phyloP scores from a whole-genome alignment of 192 early-diverging fungal species.

The Backusella morwellensis region DNA sequence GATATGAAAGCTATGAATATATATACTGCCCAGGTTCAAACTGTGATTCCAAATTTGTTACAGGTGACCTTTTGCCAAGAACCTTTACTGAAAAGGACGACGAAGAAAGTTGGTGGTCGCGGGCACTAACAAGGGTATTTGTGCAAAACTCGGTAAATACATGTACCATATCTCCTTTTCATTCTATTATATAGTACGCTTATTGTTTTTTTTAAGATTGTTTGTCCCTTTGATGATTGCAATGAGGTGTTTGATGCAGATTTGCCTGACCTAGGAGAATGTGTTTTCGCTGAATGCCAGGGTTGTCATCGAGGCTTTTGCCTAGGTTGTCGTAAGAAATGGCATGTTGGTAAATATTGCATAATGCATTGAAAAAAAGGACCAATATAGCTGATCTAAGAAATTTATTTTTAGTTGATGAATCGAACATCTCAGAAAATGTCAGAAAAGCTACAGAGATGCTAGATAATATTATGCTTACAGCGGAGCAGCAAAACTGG shows the following conservation, averaged over 20 bases:
- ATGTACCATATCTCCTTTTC: neutral
- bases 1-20: neutral
- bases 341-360: slow-evolving; percentile 1
- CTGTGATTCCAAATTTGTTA: neutral
- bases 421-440: neutral
- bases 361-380: neutral
- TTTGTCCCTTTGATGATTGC: neutral
- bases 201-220: neutral
- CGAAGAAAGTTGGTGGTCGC: neutral
- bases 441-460: neutral
- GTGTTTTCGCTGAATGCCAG: neutral
- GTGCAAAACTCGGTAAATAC: neutral
- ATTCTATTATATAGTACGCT: neutral
- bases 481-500: neutral
- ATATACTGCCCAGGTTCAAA: neutral
- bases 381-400: neutral
- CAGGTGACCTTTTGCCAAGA: neutral
- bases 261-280: neutral
- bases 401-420: neutral
- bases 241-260: neutral
- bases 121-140: neutral
- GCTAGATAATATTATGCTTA: neutral
- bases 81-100: neutral
- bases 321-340: neutral
- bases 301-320: slow-evolving; percentile 1